Evolutionary conservation across 768 basidiomycete species (phyloP).

Genomic region (Kwoniella sp.): DNA sequence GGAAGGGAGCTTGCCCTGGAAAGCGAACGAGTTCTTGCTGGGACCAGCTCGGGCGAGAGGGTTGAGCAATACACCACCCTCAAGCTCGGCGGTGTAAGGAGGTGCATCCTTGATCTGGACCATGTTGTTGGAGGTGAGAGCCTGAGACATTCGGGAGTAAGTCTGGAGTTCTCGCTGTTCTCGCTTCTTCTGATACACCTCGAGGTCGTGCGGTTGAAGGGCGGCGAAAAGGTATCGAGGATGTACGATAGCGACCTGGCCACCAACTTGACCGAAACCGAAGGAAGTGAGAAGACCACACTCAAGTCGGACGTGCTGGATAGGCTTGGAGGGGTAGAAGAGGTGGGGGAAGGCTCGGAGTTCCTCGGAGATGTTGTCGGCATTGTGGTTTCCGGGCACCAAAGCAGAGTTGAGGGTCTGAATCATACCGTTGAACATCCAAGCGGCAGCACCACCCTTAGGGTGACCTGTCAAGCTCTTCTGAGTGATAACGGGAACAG

Average conservation of each 20-base stretch:
- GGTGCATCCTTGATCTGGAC: constrained; percentile 94
- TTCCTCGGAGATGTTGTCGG: constrained; percentile 74
- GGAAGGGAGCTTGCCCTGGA: constrained; percentile 65
- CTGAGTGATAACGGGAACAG: constrained; percentile 95
- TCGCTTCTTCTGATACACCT: constrained; percentile 67
- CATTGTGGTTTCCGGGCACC: constrained; percentile 93
- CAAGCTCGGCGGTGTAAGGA: constrained; percentile 82
- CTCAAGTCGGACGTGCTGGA: constrained; percentile 85
- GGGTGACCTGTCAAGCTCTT: constrained; percentile 96
- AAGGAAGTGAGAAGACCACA: constrained; percentile 56
- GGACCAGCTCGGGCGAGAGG: constrained; percentile 84
- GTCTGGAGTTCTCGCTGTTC: constrained; percentile 63
- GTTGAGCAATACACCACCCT: constrained; percentile 83
- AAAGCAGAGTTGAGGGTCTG: constrained; percentile 83
- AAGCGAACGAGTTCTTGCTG: constrained; percentile 82
- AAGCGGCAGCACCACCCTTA: constrained; percentile 98
- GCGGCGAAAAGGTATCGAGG: constrained; percentile 88
- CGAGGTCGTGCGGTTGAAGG: constrained; percentile 74
- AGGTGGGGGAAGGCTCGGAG: constrained; percentile 87
- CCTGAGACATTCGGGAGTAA: constrained; percentile 70
- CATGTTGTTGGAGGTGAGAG: constrained; percentile 90
- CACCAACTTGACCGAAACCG: constrained; percentile 98
- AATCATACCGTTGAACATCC: constrained; percentile 90
- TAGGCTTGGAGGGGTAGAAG: constrained; percentile 96
- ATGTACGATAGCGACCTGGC: constrained; percentile 81